These are phyloP conservation scores for Didymella pomorum DNA, from an alignment of 2,329 filamentous ascomycete species.

Conservation along the genomic window DNA sequence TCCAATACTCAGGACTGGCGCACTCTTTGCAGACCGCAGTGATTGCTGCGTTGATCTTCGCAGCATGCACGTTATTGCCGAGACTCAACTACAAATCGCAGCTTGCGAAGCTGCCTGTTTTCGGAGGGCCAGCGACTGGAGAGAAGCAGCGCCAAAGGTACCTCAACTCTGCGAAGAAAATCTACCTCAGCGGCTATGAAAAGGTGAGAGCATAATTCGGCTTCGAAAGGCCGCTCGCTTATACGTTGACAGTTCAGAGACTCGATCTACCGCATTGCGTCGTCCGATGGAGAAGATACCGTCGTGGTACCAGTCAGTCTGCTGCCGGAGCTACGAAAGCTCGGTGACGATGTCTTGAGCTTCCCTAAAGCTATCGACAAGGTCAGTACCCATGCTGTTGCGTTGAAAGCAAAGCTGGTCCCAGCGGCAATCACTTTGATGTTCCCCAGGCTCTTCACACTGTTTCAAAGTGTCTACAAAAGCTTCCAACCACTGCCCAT, in stretches of 20 bases:
- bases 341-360: constrained; percentile 46
- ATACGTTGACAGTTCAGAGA: constrained; percentile 40
- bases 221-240: constrained; percentile 4
- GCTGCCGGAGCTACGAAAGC: constrained; percentile 44
- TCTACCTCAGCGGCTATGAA: constrained; percentile 42
- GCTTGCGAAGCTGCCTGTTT: constrained; percentile 37
- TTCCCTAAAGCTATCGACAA: constrained; percentile 38
- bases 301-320: constrained; percentile 42
- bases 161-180: constrained; percentile 31
- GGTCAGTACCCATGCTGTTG: constrained; percentile 27
- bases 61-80: constrained; percentile 30
- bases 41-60: constrained; percentile 38
- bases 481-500: not conserved
- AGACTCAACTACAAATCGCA: constrained; percentile 33
- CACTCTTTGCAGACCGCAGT: constrained; percentile 36
- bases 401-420: not conserved
- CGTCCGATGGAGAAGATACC: constrained; percentile 29
- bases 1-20: constrained; percentile 27
- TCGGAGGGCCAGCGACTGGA: constrained; percentile 17
- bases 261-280: constrained; percentile 33
- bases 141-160: constrained; percentile 37
- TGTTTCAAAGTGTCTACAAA: not conserved
- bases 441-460: not conserved
- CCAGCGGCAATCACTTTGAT: not conserved
- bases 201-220: constrained; percentile 26